Conservation (phyloP, 2,329 filamentous ascomycete genomes). For the Magnaporthales sp. region DNA sequence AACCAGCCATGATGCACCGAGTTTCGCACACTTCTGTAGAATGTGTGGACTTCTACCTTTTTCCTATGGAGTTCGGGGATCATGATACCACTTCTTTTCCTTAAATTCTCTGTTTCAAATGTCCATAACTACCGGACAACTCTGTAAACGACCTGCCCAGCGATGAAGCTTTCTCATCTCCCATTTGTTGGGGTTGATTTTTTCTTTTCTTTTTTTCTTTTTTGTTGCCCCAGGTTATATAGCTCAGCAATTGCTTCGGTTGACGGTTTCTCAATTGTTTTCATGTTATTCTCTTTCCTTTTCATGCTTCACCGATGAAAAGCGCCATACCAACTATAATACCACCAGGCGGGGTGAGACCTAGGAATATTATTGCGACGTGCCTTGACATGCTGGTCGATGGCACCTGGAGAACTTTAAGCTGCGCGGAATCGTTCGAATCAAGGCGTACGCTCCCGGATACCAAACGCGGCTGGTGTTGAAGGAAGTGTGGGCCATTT, state of each 20-base stretch:
- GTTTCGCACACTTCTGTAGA: background rate
- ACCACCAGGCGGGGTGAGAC: background rate
- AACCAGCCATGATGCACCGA: background rate
- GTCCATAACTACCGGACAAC: background rate
- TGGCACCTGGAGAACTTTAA: no score
- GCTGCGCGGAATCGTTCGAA: background rate
- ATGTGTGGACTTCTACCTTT: constrained; percentile 3
- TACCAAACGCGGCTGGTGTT: background rate
- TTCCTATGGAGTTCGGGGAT: constrained; percentile 3
- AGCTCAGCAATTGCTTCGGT: background rate
- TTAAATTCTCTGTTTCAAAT: background rate
- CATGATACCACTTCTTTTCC: constrained; percentile 6
- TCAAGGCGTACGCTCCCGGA: background rate
- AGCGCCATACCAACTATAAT: background rate
- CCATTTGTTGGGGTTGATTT: background rate
- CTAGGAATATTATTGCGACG: background rate
- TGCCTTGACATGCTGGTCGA: background rate
- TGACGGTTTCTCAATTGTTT: background rate
- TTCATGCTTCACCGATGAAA: background rate
- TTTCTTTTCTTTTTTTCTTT: background rate
- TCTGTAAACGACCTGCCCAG: background rate
- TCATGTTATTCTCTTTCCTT: background rate
- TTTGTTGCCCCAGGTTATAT: background rate
- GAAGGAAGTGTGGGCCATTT: background rate
- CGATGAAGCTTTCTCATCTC: background rate